Conservation (phyloP, 148 eudicot genomes). For the Dysphania ambrosioides region DNA sequence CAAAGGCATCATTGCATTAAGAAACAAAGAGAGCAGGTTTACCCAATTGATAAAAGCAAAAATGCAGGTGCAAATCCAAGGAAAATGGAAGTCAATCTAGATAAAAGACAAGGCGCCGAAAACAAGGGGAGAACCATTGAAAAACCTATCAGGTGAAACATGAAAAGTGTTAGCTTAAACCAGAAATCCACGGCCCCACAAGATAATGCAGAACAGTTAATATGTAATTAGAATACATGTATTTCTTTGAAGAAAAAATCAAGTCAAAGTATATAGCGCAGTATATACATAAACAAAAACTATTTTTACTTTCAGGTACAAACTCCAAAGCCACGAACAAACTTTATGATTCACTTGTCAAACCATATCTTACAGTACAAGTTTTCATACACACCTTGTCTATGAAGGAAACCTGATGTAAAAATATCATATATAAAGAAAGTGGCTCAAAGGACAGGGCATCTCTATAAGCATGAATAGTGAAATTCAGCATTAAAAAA, state of each 20-base stretch:
- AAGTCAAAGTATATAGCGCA: not conserved
- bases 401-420: not conserved
- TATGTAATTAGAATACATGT: not conserved
- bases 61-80: slow-evolving; percentile 97
- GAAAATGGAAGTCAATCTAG: slow-evolving; percentile 82
- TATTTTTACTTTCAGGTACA: not conserved
- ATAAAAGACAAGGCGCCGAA: slow-evolving; percentile 71
- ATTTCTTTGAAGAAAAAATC: not conserved
- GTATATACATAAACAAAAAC: not conserved
- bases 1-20: not conserved
- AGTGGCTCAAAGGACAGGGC: not conserved
- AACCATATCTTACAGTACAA: not conserved
- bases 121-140: slow-evolving; percentile 83
- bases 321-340: not conserved
- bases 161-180: slow-evolving; percentile 11
- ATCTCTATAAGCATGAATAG: too few relatives aligned
- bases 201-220: not conserved
- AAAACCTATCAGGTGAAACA: slow-evolving; percentile 43
- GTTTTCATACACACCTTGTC: not conserved
- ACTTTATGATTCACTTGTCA: not conserved
- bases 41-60: slow-evolving; percentile 93
- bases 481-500: not conserved
- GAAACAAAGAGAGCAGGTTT: slow-evolving; percentile 30
- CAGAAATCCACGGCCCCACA: not conserved
- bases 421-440: not conserved